phyloP scores from a whole-genome alignment of 495 filamentous ascomycete genomes.

The Tuber microsphaerosporum region DNA sequence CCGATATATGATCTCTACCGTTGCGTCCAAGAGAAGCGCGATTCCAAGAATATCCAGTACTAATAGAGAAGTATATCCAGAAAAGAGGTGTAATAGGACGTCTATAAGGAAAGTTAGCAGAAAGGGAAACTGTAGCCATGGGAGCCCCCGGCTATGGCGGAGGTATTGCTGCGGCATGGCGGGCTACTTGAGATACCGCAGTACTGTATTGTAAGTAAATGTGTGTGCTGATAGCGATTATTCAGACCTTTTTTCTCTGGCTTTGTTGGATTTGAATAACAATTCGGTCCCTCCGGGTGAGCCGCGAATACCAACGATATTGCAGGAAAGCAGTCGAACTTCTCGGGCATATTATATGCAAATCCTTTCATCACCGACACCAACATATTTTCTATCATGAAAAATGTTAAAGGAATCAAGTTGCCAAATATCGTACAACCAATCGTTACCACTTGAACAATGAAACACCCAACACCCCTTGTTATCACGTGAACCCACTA shows the following conservation, averaged over 20 bases:
- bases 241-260: neutral
- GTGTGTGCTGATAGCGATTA: neutral
- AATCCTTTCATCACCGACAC: neutral
- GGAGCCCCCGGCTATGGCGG: neutral
- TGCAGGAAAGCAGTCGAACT: neutral
- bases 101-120: neutral
- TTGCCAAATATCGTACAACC: neutral
- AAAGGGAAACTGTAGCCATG: neutral
- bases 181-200: neutral
- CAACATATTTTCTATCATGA: constrained; percentile 3
- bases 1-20: neutral
- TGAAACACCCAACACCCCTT: neutral
- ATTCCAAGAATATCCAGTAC: neutral
- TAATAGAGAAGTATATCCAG: neutral
- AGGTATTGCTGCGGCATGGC: neutral
- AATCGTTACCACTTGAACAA: neutral
- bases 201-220: neutral
- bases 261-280: neutral
- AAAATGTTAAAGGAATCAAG: neutral
- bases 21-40: neutral
- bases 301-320: neutral
- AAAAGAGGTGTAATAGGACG: neutral
- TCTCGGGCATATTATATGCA: neutral
- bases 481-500: neutral
- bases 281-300: neutral